Evolutionary conservation across 2,329 filamentous ascomycete species (phyloP), one percentile per base, ranked within the genome.

Genomic region (Trichoderma breve): DNA sequence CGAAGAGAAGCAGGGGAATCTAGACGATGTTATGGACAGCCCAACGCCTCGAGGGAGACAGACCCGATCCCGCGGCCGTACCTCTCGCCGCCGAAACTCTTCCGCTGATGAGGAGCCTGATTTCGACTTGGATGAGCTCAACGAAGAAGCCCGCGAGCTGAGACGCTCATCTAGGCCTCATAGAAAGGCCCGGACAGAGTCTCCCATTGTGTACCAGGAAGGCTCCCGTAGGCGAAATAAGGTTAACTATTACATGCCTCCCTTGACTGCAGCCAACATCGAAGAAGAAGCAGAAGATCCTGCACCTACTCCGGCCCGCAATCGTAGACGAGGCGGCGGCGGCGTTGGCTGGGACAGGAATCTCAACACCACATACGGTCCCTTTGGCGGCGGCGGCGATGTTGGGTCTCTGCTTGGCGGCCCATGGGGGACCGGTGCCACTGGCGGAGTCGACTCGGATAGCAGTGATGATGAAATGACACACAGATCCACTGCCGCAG

Each of bases 401-500:
- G 87, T 87, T 55, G 87, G 90, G 36, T 89, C 93, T 18, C 85
- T 96, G 14, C 87, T 95, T 70, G 90, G 86, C 73, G 93, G 93
- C 1, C 91, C 92, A 6, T 93, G 91, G 85, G 92, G 91, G 71
- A 89, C 89, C 57, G 92, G 89, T 14, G 92, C 92, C 26, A 89
- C 89, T 73, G 94, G 91, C 32, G 93, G 92, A 68, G 92, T 91
- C 9, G 96, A 98, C 77, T 97, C 95, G 6, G 96, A 99, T 79
- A 98, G 94, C 81, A 99, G 96, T 80, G 96, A 99, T 77, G 96
- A 99, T 76, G 96, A 99, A 78, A 90, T 89, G 81, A 86, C 88
- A 74, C 89, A 91, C 74, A 88, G 92, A 73, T 88, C 86, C 8
- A 84, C 78, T 47, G 76, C 81, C 73, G 81, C 83, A 60, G 92